Evolutionary conservation across 1,139 yeast genomes (phyloP).

Genomic region (Barnettozyma hawaiiensis): DNA sequence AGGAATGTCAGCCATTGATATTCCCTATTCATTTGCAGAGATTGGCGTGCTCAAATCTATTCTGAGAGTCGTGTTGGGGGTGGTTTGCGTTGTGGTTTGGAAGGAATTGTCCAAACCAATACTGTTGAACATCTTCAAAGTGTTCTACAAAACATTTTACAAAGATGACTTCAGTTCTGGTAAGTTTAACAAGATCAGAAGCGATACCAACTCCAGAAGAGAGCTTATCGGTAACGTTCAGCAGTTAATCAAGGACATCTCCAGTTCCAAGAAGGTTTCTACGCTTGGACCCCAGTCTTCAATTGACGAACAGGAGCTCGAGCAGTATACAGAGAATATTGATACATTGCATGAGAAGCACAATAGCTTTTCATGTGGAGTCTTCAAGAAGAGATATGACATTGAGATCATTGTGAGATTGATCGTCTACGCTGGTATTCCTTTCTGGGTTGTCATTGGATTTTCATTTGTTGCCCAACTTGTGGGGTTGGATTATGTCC

Average conservation of each 20-base stretch:
- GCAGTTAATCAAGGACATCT: conserved; percentile 27
- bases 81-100: conserved; percentile 60
- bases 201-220: conserved; percentile 27
- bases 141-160: conserved; percentile 38
- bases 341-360: conserved; percentile 20
- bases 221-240: conserved; percentile 36
- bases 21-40: conserved; percentile 37
- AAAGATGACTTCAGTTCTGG: conserved; percentile 13
- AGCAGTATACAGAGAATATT: conserved; percentile 21
- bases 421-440: conserved; percentile 70
- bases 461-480: conserved; percentile 29
- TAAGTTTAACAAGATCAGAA: conserved; percentile 22
- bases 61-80: conserved; percentile 51
- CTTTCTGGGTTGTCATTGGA: conserved; percentile 43
- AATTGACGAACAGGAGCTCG: conserved; percentile 21
- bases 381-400: conserved; percentile 44
- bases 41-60: conserved; percentile 39
- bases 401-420: conserved; percentile 70
- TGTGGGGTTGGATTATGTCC: conserved; percentile 16
- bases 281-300: conserved; percentile 23
- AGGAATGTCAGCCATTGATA: conserved; percentile 13
- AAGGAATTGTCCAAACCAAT: conserved; percentile 60
- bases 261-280: conserved; percentile 14
- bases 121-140: conserved; percentile 45
- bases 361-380: conserved; percentile 22